These are phyloP conservation scores for Raddia guianensis DNA, from an alignment of 176 grass and related monocot species.

Conservation along the genomic window DNA sequence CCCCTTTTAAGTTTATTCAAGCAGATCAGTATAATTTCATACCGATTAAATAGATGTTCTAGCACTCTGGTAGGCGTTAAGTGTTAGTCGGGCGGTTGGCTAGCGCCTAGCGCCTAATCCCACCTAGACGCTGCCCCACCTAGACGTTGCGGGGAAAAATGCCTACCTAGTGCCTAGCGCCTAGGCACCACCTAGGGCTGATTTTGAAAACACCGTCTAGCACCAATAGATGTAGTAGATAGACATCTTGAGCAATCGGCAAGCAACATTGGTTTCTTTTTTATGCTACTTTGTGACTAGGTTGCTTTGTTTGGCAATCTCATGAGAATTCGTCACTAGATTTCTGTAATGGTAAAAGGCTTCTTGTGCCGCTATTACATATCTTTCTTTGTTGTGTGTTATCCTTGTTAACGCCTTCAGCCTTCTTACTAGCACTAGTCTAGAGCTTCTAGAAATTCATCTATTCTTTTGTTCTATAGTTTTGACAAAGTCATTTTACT, in stretches of 20 bases:
- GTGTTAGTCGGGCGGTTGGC: no score
- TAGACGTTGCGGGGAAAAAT: no score
- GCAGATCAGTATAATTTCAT: neutral
- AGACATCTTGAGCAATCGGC: neutral
- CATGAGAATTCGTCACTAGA: neutral
- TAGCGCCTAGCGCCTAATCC: no score
- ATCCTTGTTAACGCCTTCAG: neutral
- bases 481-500: neutral
- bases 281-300: constrained; percentile 8
- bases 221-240: neutral
- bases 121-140: no score
- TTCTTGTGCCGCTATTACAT: neutral
- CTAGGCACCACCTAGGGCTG: no score
- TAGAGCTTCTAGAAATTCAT: neutral
- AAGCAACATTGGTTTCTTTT: neutral
- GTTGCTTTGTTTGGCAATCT: neutral
- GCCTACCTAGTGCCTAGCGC: no score
- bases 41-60: constrained; percentile 13
- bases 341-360: neutral
- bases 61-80: neutral
- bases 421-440: neutral
- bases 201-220: neutral
- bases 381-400: neutral
- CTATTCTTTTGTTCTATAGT: neutral
- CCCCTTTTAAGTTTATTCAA: constrained; percentile 22